These are phyloP conservation scores for Metarhizium sp. DNA, from an alignment of 2,329 filamentous ascomycete genomes.

Conservation along the genomic window DNA sequence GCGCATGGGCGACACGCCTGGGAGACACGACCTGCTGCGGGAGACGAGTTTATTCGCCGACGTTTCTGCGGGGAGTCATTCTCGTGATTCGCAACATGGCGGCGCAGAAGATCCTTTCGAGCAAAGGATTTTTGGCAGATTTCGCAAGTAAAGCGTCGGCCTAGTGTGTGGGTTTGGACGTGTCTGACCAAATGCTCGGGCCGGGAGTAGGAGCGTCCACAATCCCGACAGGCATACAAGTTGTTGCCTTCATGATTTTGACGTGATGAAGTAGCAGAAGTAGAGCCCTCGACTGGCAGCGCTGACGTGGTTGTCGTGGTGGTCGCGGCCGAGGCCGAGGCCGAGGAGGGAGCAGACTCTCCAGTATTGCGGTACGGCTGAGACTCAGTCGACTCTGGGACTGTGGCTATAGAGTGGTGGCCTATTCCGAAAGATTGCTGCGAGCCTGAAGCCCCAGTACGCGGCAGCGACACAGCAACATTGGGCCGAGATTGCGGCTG, in stretches of 20 bases:
- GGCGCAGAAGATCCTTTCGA: constrained; percentile 42
- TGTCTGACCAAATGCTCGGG: constrained; percentile 45
- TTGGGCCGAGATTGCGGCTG: background rate
- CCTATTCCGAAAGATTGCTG: background rate
- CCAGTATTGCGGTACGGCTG: background rate
- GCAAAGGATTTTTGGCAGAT: constrained; percentile 46
- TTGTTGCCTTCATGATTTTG: constrained; percentile 20
- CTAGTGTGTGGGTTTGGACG: constrained; percentile 40
- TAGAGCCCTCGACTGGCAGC: background rate
- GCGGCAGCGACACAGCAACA: background rate
- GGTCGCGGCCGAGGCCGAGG: background rate
- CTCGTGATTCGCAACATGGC: constrained; percentile 41
- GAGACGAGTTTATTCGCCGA: constrained; percentile 33
- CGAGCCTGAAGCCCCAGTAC: background rate
- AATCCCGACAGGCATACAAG: constrained; percentile 42
- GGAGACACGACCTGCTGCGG: constrained; percentile 38
- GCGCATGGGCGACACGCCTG: constrained; percentile 45
- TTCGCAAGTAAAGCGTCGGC: constrained; percentile 38
- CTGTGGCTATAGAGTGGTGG: background rate
- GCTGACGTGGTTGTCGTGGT: background rate
- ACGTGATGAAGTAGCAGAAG: background rate
- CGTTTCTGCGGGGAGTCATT: constrained; percentile 39
- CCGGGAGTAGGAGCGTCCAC: constrained; percentile 40
- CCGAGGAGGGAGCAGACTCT: background rate
- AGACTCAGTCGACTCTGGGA: background rate